These are phyloP conservation scores for Ramaria rubella DNA, from an alignment of 768 basidiomycete species.

Conservation along the genomic window DNA sequence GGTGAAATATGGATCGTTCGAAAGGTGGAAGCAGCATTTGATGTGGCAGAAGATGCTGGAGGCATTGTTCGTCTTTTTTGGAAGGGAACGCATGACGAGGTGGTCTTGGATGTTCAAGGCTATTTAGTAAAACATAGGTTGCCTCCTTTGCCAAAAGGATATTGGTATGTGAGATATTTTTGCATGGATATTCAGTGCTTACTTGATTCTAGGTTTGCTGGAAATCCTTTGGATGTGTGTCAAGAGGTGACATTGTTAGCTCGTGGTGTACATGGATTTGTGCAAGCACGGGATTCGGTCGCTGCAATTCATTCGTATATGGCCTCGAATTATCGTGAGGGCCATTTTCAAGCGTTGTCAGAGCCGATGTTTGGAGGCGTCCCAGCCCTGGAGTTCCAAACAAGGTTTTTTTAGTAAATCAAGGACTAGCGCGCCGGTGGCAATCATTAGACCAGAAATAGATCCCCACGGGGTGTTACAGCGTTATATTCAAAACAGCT, in stretches of 20 bases:
- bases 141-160: background rate
- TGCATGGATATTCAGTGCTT: background rate
- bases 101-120: background rate
- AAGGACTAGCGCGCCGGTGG: background rate
- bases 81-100: background rate
- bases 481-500: background rate
- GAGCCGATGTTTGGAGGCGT: background rate
- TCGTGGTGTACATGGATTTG: background rate
- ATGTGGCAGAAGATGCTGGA: background rate
- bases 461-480: background rate
- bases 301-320: background rate
- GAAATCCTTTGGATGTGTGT: background rate
- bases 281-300: background rate
- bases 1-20: background rate
- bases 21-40: background rate
- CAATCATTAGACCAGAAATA: background rate
- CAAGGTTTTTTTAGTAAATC: background rate
- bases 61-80: background rate
- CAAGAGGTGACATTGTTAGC: background rate
- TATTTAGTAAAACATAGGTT: background rate
- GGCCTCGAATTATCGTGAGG: background rate
- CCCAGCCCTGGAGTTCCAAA: background rate
- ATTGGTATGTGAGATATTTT: background rate
- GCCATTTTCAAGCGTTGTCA: background rate
- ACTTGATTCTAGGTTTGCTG: background rate